Evolutionary conservation across 2,329 filamentous ascomycete genomes (phyloP), one percentile per base, ranked within the genome.

Genomic region (Colletotrichum sidae): DNA sequence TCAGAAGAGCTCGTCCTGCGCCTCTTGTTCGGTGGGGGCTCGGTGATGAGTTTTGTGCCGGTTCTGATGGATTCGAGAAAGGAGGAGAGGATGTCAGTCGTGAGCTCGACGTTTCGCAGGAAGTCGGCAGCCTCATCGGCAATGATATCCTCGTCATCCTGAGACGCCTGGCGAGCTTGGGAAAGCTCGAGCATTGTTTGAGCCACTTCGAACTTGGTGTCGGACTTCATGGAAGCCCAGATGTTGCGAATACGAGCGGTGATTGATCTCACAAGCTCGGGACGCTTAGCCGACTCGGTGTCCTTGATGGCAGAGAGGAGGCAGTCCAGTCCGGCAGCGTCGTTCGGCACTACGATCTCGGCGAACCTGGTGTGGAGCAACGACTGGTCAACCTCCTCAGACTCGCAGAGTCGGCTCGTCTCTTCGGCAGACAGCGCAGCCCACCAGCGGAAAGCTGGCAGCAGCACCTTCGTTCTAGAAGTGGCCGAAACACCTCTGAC

Each of bases 1-100:
- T 92, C 91, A 13, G 87, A 90, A 59, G 90, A 88, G 77, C 92
- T 96, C 0, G 89, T 93, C 60, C 93, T 87, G 72, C 93, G 88
- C 68, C 93, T 86, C 81, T 97, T 97, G 69, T 90, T 90, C 2
- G 91, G 86, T 9, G 92, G 90, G 11, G 89, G 87, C 60, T 90
- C 88, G 51, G 89, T 89, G 46, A 90, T 88, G 77, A 94, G 86
- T 71, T 91, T 88, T 3, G 89, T 85, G n/a, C 90, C 87, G 12
- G 88, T 89, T 62, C 93, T 91, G 45, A 97, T 85, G 33, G 88
- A 89, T 68, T 92, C 86, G 8, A 97, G 79, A 77, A 97, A 93
- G 52, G 85, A 84, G 1, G 88, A 80, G 8, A 97, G 84, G 33
- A 93, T 89, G 37, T 89, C 82, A 0, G 92, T 92, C 2, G 92